Base-by-base conservation (phyloP, 2,329 filamentous ascomycete genomes). In the Pyrenophora seminiperda region DNA sequence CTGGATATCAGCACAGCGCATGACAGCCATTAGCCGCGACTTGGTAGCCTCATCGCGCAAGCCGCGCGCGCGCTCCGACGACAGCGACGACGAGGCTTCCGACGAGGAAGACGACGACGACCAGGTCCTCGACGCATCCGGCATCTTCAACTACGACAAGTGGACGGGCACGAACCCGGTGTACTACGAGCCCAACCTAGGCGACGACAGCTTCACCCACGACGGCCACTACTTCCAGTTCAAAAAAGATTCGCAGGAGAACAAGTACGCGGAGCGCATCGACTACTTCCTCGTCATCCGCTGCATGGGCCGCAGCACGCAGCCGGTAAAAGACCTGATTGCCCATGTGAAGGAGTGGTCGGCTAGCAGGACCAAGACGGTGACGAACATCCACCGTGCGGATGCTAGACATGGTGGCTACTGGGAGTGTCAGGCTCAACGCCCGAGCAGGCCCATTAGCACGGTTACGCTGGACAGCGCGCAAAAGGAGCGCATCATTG, bases 381-480 rank as follows among this genome's bases (percentile, higher is more conserved):
- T 71, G 45, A 82, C 79, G 2, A 70, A 71, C 0, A 77, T 82
- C 22, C 72, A 75, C 19, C 74, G 79, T 9, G 77, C 79, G 0
- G 72, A 71, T 13, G 14, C 15, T 2, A 42, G 31, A 19, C 61
- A 58, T 4, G 54, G 50, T 1, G 47, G 56, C 4, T 72, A 63
- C 22, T 80, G 77, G 77, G 66, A 67, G 41, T 70, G 73, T 31
- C 72, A 75, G 9, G 66, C 71, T 0, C 66, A 82, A 20, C 77
- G 89, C 1, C 88, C 88, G 0, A 83, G 86, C 5, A 77, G 89
- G 13, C 86, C 87, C 1, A 88, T 93, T 77, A 79, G 81, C 41
- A 93, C 89, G 0, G 89, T 95, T 1, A 85, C 91, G 2, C 78
- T 94, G 4, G 87, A 90, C 55, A 75, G 79, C 7, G 70, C 78